Evolutionary conservation across 192 early-diverging fungal genomes (phyloP).

Genomic region (Jimgerdemannia flammicorona): DNA sequence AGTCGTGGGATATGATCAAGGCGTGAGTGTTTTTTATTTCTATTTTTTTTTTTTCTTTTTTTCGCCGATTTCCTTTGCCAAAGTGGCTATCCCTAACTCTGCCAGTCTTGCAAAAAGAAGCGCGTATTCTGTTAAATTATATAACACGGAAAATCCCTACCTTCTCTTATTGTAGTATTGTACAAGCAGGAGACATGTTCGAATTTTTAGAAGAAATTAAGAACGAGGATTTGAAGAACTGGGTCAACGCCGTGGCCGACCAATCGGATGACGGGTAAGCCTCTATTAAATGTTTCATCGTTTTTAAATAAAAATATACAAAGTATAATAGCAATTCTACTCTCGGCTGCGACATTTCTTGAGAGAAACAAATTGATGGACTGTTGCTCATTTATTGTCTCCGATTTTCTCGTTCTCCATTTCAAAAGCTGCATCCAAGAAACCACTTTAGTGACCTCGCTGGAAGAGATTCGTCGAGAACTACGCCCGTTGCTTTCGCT

Average conservation of each 20-base stretch:
- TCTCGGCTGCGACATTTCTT: too few species aligned
- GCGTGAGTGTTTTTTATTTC: neutral
- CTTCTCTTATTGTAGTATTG: neutral
- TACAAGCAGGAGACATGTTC: conserved; percentile 6
- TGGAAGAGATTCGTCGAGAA: neutral
- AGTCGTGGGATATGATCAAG: neutral
- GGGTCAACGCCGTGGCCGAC: conserved; percentile 20
- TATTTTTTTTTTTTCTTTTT: neutral
- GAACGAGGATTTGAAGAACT: conserved; percentile 15
- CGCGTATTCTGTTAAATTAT: too few species aligned
- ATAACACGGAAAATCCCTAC: neutral
- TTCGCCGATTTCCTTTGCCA: neutral
- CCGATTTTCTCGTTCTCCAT: conserved; percentile 5
- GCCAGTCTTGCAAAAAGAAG: too few species aligned
- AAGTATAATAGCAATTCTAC: too few species aligned
- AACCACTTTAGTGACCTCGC: neutral
- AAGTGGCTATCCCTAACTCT: too few species aligned
- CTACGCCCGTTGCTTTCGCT: neutral
- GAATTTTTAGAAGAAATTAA: conserved; percentile 4
- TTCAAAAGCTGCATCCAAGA: neutral
- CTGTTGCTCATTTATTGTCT: neutral
- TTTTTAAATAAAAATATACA: conserved; percentile 18
- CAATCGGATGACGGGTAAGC: conserved; percentile 18
- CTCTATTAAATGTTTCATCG: conserved; percentile 5
- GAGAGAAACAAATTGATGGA: too few species aligned